Evolutionary conservation across 2,329 filamentous ascomycete genomes (phyloP).

Genomic region (Madurella mycetomatis): DNA sequence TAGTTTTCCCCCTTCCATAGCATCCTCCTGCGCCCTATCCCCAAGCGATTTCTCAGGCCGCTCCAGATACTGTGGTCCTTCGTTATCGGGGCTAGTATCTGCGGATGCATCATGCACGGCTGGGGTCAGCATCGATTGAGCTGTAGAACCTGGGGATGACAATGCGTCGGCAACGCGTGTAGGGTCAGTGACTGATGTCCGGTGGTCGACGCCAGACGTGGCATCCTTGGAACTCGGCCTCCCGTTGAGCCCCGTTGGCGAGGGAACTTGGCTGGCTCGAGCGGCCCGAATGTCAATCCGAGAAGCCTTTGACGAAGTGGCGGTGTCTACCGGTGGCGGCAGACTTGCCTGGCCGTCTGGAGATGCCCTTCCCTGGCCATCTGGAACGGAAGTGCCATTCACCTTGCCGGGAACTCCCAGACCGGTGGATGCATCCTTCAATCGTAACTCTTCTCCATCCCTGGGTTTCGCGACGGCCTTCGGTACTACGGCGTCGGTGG

Average conservation of each 20-base stretch:
- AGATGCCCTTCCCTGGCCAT: neutral
- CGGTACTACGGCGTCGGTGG: too few species aligned
- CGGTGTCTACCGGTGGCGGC: neutral
- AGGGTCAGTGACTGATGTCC: slow-evolving; percentile 33
- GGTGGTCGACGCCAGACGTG: slow-evolving; percentile 26
- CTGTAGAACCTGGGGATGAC: slow-evolving; percentile 61
- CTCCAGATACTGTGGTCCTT: slow-evolving; percentile 54
- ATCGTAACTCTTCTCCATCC: neutral
- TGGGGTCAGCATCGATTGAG: slow-evolving; percentile 70
- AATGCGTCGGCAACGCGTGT: slow-evolving; percentile 40
- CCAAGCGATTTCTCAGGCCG: slow-evolving; percentile 41
- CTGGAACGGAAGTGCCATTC: neutral
- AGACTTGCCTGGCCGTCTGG: neutral
- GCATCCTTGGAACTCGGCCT: slow-evolving; percentile 25
- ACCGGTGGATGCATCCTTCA: neutral
- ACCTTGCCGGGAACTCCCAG: neutral
- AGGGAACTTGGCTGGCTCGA: neutral
- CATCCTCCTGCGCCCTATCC: slow-evolving; percentile 33
- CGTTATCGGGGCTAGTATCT: slow-evolving; percentile 69
- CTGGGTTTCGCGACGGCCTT: neutral
- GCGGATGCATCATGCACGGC: slow-evolving; percentile 63
- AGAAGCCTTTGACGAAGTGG: neutral
- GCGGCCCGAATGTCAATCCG: slow-evolving; percentile 5
- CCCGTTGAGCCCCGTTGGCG: slow-evolving; percentile 5
- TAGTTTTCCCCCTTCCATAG: slow-evolving; percentile 11